phyloP scores from a whole-genome alignment of 805 yeast species.

The Metschnikowia borealis region DNA sequence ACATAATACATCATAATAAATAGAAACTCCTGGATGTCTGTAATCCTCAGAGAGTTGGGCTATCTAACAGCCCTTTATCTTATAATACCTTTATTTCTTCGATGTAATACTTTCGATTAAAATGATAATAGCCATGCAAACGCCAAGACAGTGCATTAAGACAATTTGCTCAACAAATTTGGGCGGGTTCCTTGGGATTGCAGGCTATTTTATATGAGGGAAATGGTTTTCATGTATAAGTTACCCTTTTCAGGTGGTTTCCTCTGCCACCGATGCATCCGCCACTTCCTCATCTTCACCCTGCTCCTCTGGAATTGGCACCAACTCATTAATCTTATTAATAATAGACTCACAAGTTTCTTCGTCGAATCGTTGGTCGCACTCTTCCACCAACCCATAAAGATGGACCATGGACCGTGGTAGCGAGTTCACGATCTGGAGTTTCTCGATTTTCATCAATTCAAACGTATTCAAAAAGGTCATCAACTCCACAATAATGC shows the following conservation, averaged over 20 bases:
- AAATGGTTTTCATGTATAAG: neutral
- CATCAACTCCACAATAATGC: constrained; percentile 38
- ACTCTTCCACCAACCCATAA: constrained; percentile 82
- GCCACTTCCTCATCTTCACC: constrained; percentile 18
- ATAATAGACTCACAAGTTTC: constrained; percentile 59
- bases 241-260: neutral
- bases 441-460: constrained; percentile 75
- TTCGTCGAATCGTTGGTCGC: constrained; percentile 79
- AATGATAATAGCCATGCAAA: neutral
- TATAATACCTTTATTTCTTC: no score
- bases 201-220: neutral
- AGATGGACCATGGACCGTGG: constrained; percentile 79
- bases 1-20: neutral
- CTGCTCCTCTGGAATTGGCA: constrained; percentile 42
- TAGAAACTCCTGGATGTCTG: neutral
- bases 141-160: neutral
- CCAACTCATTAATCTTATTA: constrained; percentile 48
- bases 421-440: constrained; percentile 76
- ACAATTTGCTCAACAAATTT: constrained; percentile 1
- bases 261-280: neutral
- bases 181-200: neutral
- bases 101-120: no score
- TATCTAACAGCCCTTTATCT: neutral
- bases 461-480: constrained; percentile 44
- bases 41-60: neutral